These are phyloP conservation scores for Basidiobolus meristosporus DNA, from an alignment of 371 early-diverging fungal species.

Conservation along the genomic window DNA sequence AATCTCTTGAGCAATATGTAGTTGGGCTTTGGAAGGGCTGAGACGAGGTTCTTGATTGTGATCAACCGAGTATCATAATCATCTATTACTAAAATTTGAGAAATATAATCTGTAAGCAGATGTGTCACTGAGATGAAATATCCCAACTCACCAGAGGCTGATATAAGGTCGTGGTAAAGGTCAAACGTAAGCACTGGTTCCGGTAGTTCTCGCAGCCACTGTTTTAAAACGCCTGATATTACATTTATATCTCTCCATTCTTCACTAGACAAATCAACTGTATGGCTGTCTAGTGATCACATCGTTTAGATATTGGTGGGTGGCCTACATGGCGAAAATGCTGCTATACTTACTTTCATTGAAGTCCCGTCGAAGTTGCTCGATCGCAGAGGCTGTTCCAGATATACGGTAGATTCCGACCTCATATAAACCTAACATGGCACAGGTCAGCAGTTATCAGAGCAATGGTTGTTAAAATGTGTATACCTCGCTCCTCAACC, in stretches of 20 bases:
- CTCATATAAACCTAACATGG: constrained; percentile 35
- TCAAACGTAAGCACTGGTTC: constrained; percentile 78
- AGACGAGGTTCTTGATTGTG: constrained; percentile 50
- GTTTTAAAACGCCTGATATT: constrained; percentile 80
- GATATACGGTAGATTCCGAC: constrained; percentile 70
- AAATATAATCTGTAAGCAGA: too few relatives aligned
- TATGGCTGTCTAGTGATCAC: constrained; percentile 12
- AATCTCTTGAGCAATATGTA: constrained; percentile 46
- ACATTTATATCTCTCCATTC: constrained; percentile 69
- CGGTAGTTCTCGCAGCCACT: constrained; percentile 81
- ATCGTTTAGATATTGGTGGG: background rate
- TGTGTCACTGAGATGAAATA: background rate
- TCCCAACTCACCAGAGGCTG: constrained; percentile 42
- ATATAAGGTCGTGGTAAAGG: constrained; percentile 61
- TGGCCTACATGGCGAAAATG: background rate
- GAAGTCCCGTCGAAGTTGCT: constrained; percentile 31
- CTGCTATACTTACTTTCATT: constrained; percentile 20
- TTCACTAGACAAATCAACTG: constrained; percentile 34
- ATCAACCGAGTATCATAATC: constrained; percentile 62
- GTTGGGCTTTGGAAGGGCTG: constrained; percentile 43
- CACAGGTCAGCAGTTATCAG: background rate
- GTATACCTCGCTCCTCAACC: constrained; percentile 47
- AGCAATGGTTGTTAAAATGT: background rate
- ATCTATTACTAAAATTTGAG: constrained; percentile 22
- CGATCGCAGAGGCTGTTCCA: constrained; percentile 44